Base-by-base conservation (phyloP, 768 basidiomycete species). In the Mycena sanguinolenta region DNA sequence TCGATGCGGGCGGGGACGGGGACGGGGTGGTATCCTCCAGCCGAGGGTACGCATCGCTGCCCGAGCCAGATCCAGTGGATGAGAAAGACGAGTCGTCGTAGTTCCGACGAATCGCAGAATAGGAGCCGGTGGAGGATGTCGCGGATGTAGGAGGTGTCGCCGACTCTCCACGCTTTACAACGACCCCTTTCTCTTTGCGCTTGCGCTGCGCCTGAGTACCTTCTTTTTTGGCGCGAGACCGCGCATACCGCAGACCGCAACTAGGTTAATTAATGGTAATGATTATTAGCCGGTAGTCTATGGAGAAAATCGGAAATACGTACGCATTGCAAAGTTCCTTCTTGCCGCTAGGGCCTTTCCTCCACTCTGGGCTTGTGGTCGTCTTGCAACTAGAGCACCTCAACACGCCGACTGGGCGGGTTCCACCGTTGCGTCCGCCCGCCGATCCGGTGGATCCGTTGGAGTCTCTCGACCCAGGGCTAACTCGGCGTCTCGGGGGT, bases 301-400 rank as follows among this genome's bases (percentile, higher is more conserved):
- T 67, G 62, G 70, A 52, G 32, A 44, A 73, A 74, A 72, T n/a
- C 36, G 32, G 4, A 58, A 30, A 10, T 27, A 87, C 93, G 84
- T 82, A 95, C 92, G 95, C 95, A 83, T 96, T 96, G 79, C 95
- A 96, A 30, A 96, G 85, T 79, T 96, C 94, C 81, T 96, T 96
- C 80, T 93, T 92, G 30, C 95, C 95, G 75, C 89, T 94, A 61
- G 94, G 94, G 23, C 95, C 95, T 80, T 96, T 96, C 77, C 95
- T 84, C 95, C 95, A 96, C 79, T 96, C 95, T 0, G 95, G 95
- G 76, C 94, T 95, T 10, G 87, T 86, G 9, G 91, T 94, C 14
- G 86, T 91, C 80, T 91, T 92, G 81, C 95, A 96, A 77, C 92
- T 94, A 25, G 90, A 87, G 79, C 95, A 96, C 74, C 88, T 88